Evolutionary conservation across 2,329 filamentous ascomycete genomes (phyloP).

Genomic region (Phialemoniopsis sp.): DNA sequence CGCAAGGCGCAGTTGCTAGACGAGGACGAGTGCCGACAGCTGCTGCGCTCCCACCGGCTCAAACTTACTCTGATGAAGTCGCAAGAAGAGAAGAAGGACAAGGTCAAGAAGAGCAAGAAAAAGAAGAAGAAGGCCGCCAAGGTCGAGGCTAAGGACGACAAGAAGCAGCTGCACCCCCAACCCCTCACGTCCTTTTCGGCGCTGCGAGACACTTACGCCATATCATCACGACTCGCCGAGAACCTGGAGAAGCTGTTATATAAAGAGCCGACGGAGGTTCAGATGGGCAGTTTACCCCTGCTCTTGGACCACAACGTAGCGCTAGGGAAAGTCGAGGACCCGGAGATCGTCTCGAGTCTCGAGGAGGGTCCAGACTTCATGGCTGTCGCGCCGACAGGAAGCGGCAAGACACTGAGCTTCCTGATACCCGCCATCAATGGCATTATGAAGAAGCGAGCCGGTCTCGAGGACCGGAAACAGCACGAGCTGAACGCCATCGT

Average conservation of each 20-base stretch:
- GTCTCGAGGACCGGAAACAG: constrained; percentile 23
- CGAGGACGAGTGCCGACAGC: constrained; percentile 67
- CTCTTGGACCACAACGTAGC: constrained; percentile 58
- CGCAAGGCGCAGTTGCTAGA: constrained; percentile 42
- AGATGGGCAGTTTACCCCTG: constrained; percentile 80
- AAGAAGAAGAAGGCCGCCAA: constrained; percentile 30
- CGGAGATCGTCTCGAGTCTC: constrained; percentile 4
- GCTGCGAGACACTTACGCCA: constrained; percentile 65
- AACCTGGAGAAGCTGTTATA: constrained; percentile 87
- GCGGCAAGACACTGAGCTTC: constrained; percentile 90
- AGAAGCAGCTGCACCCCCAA: constrained; percentile 68
- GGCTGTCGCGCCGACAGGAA: constrained; percentile 89
- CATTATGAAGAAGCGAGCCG: constrained; percentile 55
- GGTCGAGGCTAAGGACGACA: constrained; percentile 40
- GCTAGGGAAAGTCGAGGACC: constrained; percentile 28
- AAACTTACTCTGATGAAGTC: constrained; percentile 75
- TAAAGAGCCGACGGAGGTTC: constrained; percentile 85
- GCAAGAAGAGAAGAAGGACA: constrained; percentile 36
- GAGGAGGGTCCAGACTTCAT: constrained; percentile 64
- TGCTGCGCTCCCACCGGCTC: constrained; percentile 76
- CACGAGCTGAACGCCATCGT: constrained; percentile 64
- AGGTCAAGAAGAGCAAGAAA: constrained; percentile 45
- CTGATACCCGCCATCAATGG: constrained; percentile 81
- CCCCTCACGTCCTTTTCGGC: constrained; percentile 76
- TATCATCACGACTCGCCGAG: constrained; percentile 67